Base-by-base conservation (phyloP, 352 stramenopile species). In the Globisporangium mamillatum region DNA sequence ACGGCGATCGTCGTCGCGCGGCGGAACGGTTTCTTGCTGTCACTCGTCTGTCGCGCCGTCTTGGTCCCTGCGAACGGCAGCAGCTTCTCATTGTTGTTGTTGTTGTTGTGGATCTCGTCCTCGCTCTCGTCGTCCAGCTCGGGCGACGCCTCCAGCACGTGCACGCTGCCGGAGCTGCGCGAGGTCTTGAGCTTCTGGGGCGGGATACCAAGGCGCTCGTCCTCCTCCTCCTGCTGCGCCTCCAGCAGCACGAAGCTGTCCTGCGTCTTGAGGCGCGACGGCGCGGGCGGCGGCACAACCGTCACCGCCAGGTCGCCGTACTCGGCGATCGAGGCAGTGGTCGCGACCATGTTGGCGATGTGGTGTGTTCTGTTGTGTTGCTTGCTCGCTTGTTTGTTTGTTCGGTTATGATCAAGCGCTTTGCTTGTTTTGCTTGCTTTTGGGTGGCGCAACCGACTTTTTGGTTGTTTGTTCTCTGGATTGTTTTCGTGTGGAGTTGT, bases 1-100 rank as follows among this genome's bases (percentile, higher is more conserved):
- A 90, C 75, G 10, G 77, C 73, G 25, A 89, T 82, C 1, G 84
- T 92, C 32, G 68, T 75, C 5, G 84, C 83, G 4, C 84, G 84
- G 18, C 77, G 82, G 25, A 90, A 79, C 29, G 75, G 69, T 36
- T 67, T 69, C 44, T 25, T 50, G 61, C 52, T 71, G 38, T 54
- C 38, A 67, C 65, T 77, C 52, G 46, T 50, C 29, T 22, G 63
- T 67, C 46, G 22, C 41, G 38, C 41, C 7, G 55, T 46, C 8
- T 24, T 57, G 14, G 44, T 29, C 18, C 12, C 32, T 9, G 53
- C 52, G 12, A 67, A 38, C 20, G 38, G 41, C 6, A 53, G 24
- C 14, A 57, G 44, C 22, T 62, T 14, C 36, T 52, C 25, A 36
- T 41, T 20, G 25, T 44, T 20, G 25, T 52, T 52, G 44, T n/a